phyloP scores from a whole-genome alignment of 2,329 filamentous ascomycete genomes.

The Apiospora koreana region DNA sequence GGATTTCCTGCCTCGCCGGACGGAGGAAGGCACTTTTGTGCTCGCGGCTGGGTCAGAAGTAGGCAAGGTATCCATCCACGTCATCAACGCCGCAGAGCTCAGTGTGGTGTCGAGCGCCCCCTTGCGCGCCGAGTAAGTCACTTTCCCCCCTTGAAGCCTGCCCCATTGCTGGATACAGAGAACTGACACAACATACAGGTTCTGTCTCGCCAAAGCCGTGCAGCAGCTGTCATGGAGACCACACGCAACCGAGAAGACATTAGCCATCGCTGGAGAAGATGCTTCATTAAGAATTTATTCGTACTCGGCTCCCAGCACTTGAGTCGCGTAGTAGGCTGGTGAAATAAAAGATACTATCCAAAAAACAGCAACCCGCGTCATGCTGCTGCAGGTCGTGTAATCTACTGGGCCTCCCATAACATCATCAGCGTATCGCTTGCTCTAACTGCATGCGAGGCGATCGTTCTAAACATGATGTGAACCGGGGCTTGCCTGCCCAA shows the following conservation, averaged over 20 bases:
- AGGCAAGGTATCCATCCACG: slow-evolving; percentile 47
- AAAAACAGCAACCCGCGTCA: not conserved
- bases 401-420: not conserved
- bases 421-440: not conserved
- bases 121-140: slow-evolving; percentile 41
- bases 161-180: not conserved
- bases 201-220: slow-evolving; percentile 64
- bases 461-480: not conserved
- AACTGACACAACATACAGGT: slow-evolving; percentile 31
- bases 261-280: slow-evolving; percentile 62
- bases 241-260: slow-evolving; percentile 31
- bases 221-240: slow-evolving; percentile 73
- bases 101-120: slow-evolving; percentile 36
- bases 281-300: slow-evolving; percentile 60
- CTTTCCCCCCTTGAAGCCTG: not conserved
- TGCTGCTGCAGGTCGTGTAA: not conserved
- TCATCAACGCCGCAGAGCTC: slow-evolving; percentile 42
- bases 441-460: not conserved
- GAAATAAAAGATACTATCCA: slow-evolving; percentile 9
- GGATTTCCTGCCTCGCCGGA: slow-evolving; percentile 55
- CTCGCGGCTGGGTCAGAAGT: slow-evolving; percentile 61
- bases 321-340: slow-evolving; percentile 19
- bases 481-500: slow-evolving; percentile 5
- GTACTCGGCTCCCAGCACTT: slow-evolving; percentile 28
- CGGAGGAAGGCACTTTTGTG: slow-evolving; percentile 35